phyloP scores from a whole-genome alignment of 352 stramenopile species.

The Blastocystis sp. region DNA sequence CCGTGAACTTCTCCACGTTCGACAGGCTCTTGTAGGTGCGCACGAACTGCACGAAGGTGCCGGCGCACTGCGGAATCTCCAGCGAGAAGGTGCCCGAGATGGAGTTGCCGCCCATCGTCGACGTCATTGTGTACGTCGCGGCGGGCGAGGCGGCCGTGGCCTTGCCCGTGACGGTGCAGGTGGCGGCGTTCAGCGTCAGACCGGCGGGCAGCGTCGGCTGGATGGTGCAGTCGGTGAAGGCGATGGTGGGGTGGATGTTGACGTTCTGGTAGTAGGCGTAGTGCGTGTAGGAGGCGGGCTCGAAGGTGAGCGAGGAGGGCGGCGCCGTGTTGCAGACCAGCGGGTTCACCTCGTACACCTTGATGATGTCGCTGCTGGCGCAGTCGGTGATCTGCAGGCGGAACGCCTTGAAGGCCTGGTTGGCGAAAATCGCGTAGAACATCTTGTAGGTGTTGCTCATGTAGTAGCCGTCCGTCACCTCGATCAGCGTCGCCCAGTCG shows the following conservation, averaged over 20 bases:
- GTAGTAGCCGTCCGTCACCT: constrained; percentile 19
- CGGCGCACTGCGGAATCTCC: neutral
- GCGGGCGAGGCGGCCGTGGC: neutral
- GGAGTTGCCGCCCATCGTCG: neutral
- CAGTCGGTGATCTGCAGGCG: constrained; percentile 23
- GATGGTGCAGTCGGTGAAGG: constrained; percentile 13
- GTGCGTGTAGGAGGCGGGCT: neutral
- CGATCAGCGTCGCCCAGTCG: neutral
- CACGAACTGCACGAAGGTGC: constrained; percentile 1
- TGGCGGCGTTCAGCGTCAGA: neutral
- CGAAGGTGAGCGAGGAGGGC: neutral
- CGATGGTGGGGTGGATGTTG: neutral
- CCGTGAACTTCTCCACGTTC: neutral
- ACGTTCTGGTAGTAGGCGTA: neutral
- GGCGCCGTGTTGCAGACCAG: neutral
- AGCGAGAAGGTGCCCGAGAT: constrained; percentile 26
- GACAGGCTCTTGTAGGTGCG: constrained; percentile 10
- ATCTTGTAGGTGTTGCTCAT: neutral
- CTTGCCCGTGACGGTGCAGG: neutral
- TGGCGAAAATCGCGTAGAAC: constrained; percentile 4
- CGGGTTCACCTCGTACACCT: constrained; percentile 2
- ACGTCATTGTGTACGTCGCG: constrained; percentile 27
- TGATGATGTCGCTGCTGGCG: neutral
- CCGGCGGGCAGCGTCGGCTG: neutral
- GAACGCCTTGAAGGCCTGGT: constrained; percentile 18